These are phyloP conservation scores for Camelina hispida DNA, from an alignment of 345 rosid species.

Conservation along the genomic window DNA sequence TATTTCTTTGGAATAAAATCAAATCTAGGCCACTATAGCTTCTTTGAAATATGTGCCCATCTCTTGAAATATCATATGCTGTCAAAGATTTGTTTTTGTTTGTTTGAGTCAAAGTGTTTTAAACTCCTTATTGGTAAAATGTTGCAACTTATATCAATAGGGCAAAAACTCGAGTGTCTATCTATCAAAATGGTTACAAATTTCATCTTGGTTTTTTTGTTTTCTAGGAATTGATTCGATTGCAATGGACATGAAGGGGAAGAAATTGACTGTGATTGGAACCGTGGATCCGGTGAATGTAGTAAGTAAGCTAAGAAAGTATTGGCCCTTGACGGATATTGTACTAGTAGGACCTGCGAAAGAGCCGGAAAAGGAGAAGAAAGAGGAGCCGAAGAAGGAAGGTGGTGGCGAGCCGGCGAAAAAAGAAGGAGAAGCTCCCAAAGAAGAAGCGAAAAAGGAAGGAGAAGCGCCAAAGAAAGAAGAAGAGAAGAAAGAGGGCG, in stretches of 20 bases:
- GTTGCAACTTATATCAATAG: conserved; percentile 23
- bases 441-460: conserved; percentile 66
- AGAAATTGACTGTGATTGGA: conserved; percentile 76
- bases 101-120: not conserved
- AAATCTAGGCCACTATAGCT: conserved; percentile 37
- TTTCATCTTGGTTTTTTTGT: not conserved
- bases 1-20: conserved; percentile 24
- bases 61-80: conserved; percentile 3
- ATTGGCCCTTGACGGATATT: conserved; percentile 72
- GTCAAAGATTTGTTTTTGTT: conserved; percentile 1
- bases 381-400: conserved; percentile 69
- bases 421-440: conserved; percentile 58
- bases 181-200: not conserved
- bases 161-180: not conserved
- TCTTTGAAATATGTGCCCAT: conserved; percentile 43
- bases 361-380: conserved; percentile 80
- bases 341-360: conserved; percentile 81
- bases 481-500: conserved; percentile 51
- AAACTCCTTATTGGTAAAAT: conserved; percentile 18
- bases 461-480: conserved; percentile 45
- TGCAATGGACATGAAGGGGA: conserved; percentile 79
- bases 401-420: conserved; percentile 55
- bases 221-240: conserved; percentile 78
- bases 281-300: conserved; percentile 71
- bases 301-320: conserved; percentile 80